Base-by-base conservation (phyloP, 2,329 filamentous ascomycete species). In the Talaromyces sp. region DNA sequence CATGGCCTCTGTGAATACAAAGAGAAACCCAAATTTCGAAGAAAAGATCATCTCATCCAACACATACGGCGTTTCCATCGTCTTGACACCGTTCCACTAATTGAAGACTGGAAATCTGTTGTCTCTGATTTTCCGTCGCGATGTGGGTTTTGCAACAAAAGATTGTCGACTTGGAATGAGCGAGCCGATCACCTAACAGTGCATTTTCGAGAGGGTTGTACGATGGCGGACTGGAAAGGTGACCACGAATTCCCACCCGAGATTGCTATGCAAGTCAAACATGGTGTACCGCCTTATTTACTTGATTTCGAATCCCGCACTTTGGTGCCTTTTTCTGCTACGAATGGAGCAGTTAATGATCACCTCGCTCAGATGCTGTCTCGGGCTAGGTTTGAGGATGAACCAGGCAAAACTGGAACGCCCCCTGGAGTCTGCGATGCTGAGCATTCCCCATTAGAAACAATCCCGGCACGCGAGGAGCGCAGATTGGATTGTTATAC, bases 221-320 rank as follows among this genome's bases (percentile, higher is more conserved):
- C 7, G 4, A 36, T 36, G 33, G 14, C 5, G 5, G 7, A 36
- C 11, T 36, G 33, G 33, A 36, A 36, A n/a, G 33, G 33, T n/a
- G n/a, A n/a, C n/a, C n/a, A n/a, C n/a, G n/a, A n/a, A n/a, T n/a
- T n/a, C n/a, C n/a, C n/a, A n/a, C n/a, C n/a, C n/a, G n/a, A n/a
- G n/a, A n/a, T n/a, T n/a, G n/a, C n/a, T n/a, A n/a, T n/a, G n/a
- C n/a, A n/a, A n/a, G n/a, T n/a, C 1, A 58, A 33, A 3, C 52
- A 62, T 9, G 46, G 52, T 13, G 24, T 64, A 9, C 56, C 61
- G 2, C 63, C 61, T 1, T 65, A 65, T 46, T 42, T 65, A n/a
- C 49, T 65, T 16, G 60, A 47, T 7, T 50, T 49, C 5, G 62
- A 65, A 33, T 61, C 62, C 2, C 37, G 37, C 1, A 62, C 49